Conservation (phyloP, 1,284 basidiomycete genomes). For the Irpex lacteus region DNA sequence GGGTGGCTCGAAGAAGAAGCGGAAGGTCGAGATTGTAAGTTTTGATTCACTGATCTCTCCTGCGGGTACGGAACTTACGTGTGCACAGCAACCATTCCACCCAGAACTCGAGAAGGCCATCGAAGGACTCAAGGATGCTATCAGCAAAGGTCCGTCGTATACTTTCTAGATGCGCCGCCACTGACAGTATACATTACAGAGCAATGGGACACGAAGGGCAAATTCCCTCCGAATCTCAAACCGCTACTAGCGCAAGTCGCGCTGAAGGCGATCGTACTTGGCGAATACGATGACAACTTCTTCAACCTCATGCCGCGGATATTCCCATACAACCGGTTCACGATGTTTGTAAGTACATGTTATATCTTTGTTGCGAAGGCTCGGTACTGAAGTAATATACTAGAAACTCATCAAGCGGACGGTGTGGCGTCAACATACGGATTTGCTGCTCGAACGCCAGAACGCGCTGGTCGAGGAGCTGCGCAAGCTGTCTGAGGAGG, state of each 20-base stretch:
- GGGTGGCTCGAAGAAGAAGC: conserved; percentile 49
- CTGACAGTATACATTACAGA: conserved; percentile 34
- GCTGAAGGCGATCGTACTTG: conserved; percentile 75
- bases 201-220: conserved; percentile 75
- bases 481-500: conserved; percentile 52
- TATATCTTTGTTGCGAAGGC: neutral
- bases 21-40: conserved; percentile 63
- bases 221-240: conserved; percentile 85
- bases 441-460: conserved; percentile 59
- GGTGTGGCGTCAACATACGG: conserved; percentile 67
- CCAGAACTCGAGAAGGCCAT: conserved; percentile 65
- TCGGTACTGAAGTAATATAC: neutral
- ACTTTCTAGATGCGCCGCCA: neutral
- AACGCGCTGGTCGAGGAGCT: conserved; percentile 63
- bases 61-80: conserved; percentile 15
- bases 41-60: neutral
- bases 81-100: conserved; percentile 55
- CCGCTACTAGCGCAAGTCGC: conserved; percentile 72
- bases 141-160: conserved; percentile 49
- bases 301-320: conserved; percentile 85
- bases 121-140: conserved; percentile 58
- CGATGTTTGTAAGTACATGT: conserved; percentile 70
- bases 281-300: conserved; percentile 90
- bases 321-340: conserved; percentile 93
- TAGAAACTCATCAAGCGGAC: conserved; percentile 84